These are phyloP conservation scores for Magnolia kwangsiensis DNA, from an alignment of 164 flowering plant species.

Conservation along the genomic window DNA sequence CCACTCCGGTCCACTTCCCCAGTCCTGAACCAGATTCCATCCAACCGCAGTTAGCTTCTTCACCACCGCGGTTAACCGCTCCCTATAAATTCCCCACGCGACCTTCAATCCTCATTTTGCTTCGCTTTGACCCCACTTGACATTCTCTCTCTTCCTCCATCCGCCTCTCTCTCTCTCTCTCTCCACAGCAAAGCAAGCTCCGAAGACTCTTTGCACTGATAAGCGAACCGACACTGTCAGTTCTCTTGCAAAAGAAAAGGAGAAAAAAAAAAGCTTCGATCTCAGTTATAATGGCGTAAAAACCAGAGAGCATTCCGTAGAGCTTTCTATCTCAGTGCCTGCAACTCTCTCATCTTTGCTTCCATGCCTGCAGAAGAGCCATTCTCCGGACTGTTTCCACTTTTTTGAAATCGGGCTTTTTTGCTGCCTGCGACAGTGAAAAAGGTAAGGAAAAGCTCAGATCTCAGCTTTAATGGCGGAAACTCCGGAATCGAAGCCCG, in stretches of 20 bases:
- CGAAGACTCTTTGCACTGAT: constrained; percentile 10
- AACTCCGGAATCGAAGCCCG: constrained; percentile 37
- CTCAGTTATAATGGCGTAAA: constrained; percentile 24
- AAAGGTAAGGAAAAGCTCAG: background rate
- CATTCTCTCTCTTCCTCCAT: background rate
- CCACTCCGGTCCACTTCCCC: background rate
- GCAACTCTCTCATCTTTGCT: background rate
- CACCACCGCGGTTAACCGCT: background rate
- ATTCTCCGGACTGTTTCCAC: background rate
- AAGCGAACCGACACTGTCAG: constrained; percentile 36
- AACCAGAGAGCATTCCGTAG: background rate
- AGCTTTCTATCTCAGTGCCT: background rate
- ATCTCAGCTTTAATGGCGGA: constrained; percentile 13
- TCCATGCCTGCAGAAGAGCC: background rate
- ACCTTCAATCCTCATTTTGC: background rate
- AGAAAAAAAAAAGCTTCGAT: constrained; percentile 6
- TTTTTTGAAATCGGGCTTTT: background rate
- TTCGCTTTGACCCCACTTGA: background rate
- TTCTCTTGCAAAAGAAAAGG: constrained; percentile 7
- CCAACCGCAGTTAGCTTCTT: background rate
- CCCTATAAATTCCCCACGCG: background rate
- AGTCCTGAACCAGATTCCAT: constrained; percentile 2
- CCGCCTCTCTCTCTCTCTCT: background rate
- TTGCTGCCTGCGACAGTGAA: background rate
- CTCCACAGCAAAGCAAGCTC: background rate